Evolutionary conservation across 306 rosid genomes (phyloP), one percentile per base, ranked within the genome.

Genomic region (Cicer arietinum): DNA sequence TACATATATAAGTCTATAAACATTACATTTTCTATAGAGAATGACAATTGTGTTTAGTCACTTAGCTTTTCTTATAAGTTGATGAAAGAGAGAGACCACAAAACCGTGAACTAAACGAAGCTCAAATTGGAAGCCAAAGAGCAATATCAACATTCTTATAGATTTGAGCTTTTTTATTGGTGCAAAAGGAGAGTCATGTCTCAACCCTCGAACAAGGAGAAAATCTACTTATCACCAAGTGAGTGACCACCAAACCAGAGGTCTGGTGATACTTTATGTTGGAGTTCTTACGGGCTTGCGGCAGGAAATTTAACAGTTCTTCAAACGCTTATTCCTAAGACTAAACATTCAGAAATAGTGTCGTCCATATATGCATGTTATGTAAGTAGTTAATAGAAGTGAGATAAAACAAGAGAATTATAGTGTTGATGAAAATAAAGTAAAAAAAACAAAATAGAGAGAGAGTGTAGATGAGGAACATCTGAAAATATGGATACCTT

Each of bases 401-500:
- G 52, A 44, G n/a, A 20, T 43, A 7, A 63, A 44, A 65, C 44
- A 53, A 52, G 52, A 75, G 42, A 71, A 50, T 5, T 17, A 35
- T 58, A 20, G 39, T 20, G 51, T 48, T 71, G 61, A 41, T 51
- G 22, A 66, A 40, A 83, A 53, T 39, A 50, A 42, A 56, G 30
- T 44, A 22, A 74, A 76, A 76, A 78, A 67, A 46, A n/a, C 16
- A 44, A 52, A 78, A n/a, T 52, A 53, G 45, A 80, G 57, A 70
- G 46, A 51, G 56, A 44, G 20, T 9, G 69, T 25, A 54, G 54
- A 70, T 20, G 65, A 57, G 10, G 61, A 60, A 71, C 13, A 16
- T 1, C 18, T 10, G 46, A 68, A 57, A 8, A 74, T 40, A 64
- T 44, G 6, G 44, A 67, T 85, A 94, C 98, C 98, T 94, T 91